Evolutionary conservation across 495 filamentous ascomycete genomes (phyloP).

Genomic region (Hapsidospora chrysogenum): DNA sequence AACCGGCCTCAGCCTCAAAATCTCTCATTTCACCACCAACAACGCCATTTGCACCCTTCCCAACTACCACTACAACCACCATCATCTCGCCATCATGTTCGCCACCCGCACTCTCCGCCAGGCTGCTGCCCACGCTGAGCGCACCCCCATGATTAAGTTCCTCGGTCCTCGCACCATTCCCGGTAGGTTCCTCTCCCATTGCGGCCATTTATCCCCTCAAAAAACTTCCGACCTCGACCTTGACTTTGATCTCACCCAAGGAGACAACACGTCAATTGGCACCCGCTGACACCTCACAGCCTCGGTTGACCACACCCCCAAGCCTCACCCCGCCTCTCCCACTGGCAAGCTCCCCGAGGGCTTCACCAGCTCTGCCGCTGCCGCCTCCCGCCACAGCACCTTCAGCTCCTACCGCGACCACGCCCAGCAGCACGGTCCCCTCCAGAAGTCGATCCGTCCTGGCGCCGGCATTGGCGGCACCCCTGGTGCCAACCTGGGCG

Average conservation of each 20-base stretch:
- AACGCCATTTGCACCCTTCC: too few relatives aligned
- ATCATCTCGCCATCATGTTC: constrained; percentile 38
- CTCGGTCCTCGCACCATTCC: constrained; percentile 73
- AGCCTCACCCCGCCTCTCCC: constrained; percentile 44
- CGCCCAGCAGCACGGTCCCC: constrained; percentile 86
- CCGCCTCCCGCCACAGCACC: constrained; percentile 50
- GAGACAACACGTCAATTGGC: constrained; percentile 1
- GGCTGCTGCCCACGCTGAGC: constrained; percentile 41
- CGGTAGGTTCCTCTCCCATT: constrained; percentile 34
- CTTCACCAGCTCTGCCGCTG: constrained; percentile 35
- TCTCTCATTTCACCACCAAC: too few relatives aligned
- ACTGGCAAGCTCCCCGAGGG: constrained; percentile 32
- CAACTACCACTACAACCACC: too few relatives aligned
- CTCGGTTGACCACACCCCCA: constrained; percentile 66
- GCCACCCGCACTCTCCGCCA: constrained; percentile 49
- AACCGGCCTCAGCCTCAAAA: too few relatives aligned
- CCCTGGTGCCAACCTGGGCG: constrained; percentile 50
- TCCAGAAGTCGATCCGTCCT: constrained; percentile 38
- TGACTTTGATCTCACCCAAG: too few relatives aligned
- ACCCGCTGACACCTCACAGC: constrained; percentile 22
- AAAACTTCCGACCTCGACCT: constrained; percentile 2
- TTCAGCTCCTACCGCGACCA: constrained; percentile 87
- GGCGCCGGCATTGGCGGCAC: constrained; percentile 43
- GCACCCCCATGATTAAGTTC: constrained; percentile 79
- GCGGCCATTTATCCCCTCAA: too few relatives aligned